These are phyloP conservation scores for Calamus simplicifolius DNA, from an alignment of 176 grass and related monocot genomes.

Conservation along the genomic window DNA sequence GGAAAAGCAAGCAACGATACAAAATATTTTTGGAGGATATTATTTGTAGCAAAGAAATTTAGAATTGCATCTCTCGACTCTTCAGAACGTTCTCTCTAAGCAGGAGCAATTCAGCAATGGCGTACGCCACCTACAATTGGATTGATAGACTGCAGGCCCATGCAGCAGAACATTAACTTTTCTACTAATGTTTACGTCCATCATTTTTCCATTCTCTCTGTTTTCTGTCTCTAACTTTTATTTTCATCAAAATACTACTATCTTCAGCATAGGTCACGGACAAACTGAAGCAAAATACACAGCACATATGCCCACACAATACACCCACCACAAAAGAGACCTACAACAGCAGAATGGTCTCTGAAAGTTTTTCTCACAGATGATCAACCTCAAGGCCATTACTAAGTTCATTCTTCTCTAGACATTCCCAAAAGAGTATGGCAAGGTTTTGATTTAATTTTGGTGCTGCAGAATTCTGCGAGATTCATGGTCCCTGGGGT, in stretches of 20 bases:
- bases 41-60: too few species aligned
- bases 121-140: conserved; percentile 88
- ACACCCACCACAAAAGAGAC: conserved; percentile 82
- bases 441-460: neutral
- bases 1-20: too few species aligned
- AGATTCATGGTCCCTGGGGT: conserved; percentile 78
- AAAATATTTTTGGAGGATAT: too few species aligned
- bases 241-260: neutral
- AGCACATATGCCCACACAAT: conserved; percentile 52
- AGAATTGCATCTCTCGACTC: neutral
- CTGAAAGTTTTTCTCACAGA: conserved; percentile 95
- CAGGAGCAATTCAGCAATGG: conserved; percentile 98
- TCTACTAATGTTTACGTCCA: neutral
- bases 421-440: too few species aligned
- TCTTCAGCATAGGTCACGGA: conserved; percentile 44
- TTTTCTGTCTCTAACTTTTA: neutral
- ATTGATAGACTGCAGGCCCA: conserved; percentile 92
- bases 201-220: neutral
- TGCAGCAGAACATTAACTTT: conserved; percentile 50
- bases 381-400: conserved; percentile 6
- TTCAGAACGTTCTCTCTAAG: conserved; percentile 87
- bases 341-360: conserved; percentile 89
- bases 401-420: neutral
- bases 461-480: conserved; percentile 53
- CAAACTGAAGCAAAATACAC: conserved; percentile 70